Evolutionary conservation across 1,139 yeast species (phyloP), one percentile per base, ranked within the genome.

Genomic region (Yamadazyma epiphylla): DNA sequence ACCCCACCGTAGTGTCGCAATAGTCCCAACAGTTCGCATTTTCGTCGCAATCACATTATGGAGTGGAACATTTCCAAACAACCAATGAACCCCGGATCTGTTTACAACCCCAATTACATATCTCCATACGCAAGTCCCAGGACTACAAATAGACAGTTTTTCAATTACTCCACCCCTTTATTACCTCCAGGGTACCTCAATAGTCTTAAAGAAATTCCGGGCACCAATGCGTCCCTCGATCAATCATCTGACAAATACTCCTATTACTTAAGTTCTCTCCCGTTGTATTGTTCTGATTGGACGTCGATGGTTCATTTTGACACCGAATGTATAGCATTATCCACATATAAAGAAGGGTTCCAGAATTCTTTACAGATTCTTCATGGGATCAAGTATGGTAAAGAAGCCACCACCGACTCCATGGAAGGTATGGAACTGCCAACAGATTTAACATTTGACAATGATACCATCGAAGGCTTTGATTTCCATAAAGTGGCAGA

Each of bases 241-340:
- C 20, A 17, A 17, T 17, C 20, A 7, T 7, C 7, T 17, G 20
- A 17, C 20, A 17, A 17, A 17, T 60, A 71, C 5, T 79, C 85
- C 5, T 71, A 69, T 45, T 81, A 70, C 46, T 75, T 74, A 36
- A 65, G 83, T 1, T 72, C 72, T 30, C 67, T 70, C 52, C 91
- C 94, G 1, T 58, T 85, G 13, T 81, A 72, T 46, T 70, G 80
- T 19, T 60, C 76, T 15, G 94, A 81, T 48, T 85, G 95, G 95
- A 54, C 74, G 5, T 49, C 51, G 21, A 37, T 57, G 12, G 52
- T 55, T 2, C 54, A 58, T 13, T 55, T 57, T 4, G 64, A 64
- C 11, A 45, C 53, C 13, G 81, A 80, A 13, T 60, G 72, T 33
- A 55, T 85, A 8, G 94, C 87, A 1, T 53, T 83, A 17, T 70